Conservation (phyloP, 495 filamentous ascomycete genomes). For the Aspergillus homomorphus region DNA sequence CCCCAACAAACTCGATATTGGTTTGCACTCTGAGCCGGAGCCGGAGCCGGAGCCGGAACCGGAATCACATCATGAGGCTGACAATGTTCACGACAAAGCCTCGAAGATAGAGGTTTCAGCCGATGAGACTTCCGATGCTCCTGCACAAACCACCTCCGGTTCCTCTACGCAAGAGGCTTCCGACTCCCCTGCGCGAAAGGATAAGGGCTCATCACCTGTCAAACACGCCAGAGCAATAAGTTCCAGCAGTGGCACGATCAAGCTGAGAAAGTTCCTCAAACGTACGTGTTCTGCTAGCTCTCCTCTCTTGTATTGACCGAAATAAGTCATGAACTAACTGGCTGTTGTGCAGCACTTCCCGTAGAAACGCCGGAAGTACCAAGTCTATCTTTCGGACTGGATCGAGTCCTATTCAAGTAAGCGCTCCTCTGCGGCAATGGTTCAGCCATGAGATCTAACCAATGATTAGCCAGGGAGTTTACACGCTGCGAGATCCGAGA, state of each 20-base stretch:
- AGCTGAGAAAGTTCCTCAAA: conserved; percentile 12
- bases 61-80: no score
- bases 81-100: background rate
- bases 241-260: no score
- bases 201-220: no score
- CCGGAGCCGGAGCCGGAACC: no score
- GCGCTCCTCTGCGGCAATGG: conserved; percentile 7
- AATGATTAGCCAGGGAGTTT: conserved; percentile 67
- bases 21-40: background rate
- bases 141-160: no score
- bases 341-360: conserved; percentile 43
- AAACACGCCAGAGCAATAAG: no score
- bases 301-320: background rate
- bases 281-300: conserved; percentile 19
- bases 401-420: conserved; percentile 89
- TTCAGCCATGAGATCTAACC: background rate
- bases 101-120: no score
- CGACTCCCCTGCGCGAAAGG: no score
- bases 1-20: background rate
- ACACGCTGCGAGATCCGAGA: conserved; percentile 83
- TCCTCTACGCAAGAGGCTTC: no score
- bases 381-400: conserved; percentile 70
- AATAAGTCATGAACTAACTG: background rate
- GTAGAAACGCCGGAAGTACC: conserved; percentile 62
- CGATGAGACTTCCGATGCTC: no score